Evolutionary conservation across 2,329 filamentous ascomycete genomes (phyloP), one percentile per base, ranked within the genome.

Genomic region (Fusarium longipes): DNA sequence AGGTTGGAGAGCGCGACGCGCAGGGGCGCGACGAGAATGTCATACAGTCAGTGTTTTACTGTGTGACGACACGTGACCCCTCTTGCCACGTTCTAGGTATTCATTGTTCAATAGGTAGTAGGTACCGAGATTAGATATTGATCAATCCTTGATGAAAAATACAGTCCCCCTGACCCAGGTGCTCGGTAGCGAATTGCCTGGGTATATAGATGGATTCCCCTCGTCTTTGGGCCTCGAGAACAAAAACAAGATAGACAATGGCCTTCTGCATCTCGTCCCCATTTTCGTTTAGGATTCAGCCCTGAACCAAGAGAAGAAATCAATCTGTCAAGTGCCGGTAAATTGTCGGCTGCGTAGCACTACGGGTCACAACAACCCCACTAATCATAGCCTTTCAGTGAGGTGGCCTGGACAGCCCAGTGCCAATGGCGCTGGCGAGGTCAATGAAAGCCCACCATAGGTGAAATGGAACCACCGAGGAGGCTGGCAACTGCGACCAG

Each of bases 281-380:
- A 70, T 71, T 71, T 63, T 65, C 56, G 57, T 67, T 75, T 77
- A 75, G 75, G 75, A 74, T 76, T 69, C 73, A 78, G 76, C 76
- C 76, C 76, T 78, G 70, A 70, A 32, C 36, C 57, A 66, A 64
- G 42, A 61, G 38, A 50, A 18, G 65, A 57, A 63, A 65, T 57
- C 51, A 57, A 57, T 60, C 33, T 39, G 54, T 27, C 20, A 44
- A 33, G 35, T 39, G 39, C 49, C 75, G 76, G 75, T 48, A 77
- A 76, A 77, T 76, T 36, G 30, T 61, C 76, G 76, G 76, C 15
- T 60, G 43, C 43, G 25, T 30, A 45, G 45, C 43, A 61, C 56
- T 55, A 50, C 45, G 39, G 57, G 56, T 32, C 52, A 32, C 33
- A 56, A 44, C 25, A 65, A 57, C 70, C 70, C 68, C 68, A 73